Evolutionary conservation across 441 rosid genomes (phyloP), one percentile per base, ranked within the genome.

Genomic region (Eutrema salsugineum): DNA sequence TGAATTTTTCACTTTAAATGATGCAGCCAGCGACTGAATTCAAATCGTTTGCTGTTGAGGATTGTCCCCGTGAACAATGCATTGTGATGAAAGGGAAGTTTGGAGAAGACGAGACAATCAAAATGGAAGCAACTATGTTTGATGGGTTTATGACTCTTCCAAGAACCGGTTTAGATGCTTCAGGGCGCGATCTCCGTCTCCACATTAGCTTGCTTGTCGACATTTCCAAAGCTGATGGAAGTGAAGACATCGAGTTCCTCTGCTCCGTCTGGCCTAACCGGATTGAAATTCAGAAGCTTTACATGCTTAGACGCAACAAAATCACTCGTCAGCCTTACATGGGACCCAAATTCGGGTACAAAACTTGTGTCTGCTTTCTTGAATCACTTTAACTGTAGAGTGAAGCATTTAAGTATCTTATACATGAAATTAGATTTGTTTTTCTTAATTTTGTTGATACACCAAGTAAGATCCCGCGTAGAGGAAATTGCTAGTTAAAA

Each of bases 201-300:
- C 94, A 87, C 71, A 70, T 90, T 16, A 87, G 86, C 76, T 35
- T 92, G 63, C 73, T 87, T 19, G 82, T 88, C 19, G 86, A 81
- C 73, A 70, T 90, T 10, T 76, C 80, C 61, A 92, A 85, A 77
- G 49, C 40, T 54, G 83, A 80, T 51, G 81, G 78, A 3, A 73
- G 70, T 42, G 76, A 78, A 40, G 79, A 63, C 2, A 38, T 85
- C 42, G 87, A 85, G 77, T 82, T 90, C 6, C 58, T 82, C 19
- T 91, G 96, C 77, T 85, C 94, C 0, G 90, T 89, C 0, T 88
- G 96, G 96, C 94, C 94, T 28, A 85, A 84, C 75, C 73, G 82
- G 65, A 66, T 88, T 35, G 87, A 85, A 78, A 79, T 89, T 75
- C 89, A 71, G 70, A 82, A 83, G 61, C 77, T 86, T 68, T 85